Evolutionary conservation across 345 rosid genomes (phyloP).

Genomic region (Cardamine occulta): DNA sequence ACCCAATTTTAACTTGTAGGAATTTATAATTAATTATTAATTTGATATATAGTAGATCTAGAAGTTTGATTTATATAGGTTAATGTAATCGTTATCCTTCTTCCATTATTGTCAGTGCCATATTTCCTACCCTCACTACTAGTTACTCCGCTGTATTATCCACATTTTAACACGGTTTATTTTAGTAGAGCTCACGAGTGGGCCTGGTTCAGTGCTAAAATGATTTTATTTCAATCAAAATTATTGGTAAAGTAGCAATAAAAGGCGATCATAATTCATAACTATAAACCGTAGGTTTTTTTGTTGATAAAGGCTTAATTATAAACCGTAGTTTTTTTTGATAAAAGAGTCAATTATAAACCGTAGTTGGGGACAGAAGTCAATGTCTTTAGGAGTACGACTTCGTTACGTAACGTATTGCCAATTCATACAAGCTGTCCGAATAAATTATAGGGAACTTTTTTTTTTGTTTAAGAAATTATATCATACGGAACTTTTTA

Average conservation of each 20-base stretch:
- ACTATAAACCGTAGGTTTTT: background rate
- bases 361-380: slow-evolving; percentile 31
- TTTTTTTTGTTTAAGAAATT: background rate
- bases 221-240: background rate
- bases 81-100: slow-evolving; percentile 33
- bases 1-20: slow-evolving; percentile 32
- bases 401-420: slow-evolving; percentile 23
- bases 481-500: slow-evolving; percentile 2
- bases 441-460: slow-evolving; percentile 2
- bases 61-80: slow-evolving; percentile 27
- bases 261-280: slow-evolving; percentile 1
- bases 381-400: slow-evolving; percentile 2
- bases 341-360: no score
- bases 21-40: background rate
- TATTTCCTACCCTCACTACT: slow-evolving; percentile 38
- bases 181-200: slow-evolving; percentile 8
- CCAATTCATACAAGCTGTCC: slow-evolving; percentile 35
- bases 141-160: slow-evolving; percentile 6
- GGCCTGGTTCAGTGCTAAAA: slow-evolving; percentile 1
- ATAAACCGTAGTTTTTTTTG: background rate
- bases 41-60: slow-evolving; percentile 29
- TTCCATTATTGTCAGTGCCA: slow-evolving; percentile 44
- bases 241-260: slow-evolving; percentile 7
- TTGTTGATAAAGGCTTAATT: no score
- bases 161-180: slow-evolving; percentile 13